Percentiles rank a stretch among this genome's conserved stretches.
Evolutionary conservation across 768 basidiomycete genomes (phyloP).

Genomic region (Leccinum obscurum): DNA sequence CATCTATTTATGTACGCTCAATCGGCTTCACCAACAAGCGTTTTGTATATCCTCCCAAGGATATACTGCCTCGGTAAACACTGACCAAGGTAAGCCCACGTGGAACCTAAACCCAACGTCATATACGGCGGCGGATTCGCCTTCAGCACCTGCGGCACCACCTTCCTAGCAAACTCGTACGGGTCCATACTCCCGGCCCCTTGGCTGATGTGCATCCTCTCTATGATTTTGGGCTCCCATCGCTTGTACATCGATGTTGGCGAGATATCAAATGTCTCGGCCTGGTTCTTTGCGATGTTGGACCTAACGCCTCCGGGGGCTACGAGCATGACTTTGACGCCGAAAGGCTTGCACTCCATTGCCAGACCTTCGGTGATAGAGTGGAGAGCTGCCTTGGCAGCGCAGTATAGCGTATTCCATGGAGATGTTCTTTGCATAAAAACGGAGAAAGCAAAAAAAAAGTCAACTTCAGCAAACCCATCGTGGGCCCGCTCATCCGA

Average conservation of each 20-base stretch:
- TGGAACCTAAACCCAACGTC: conserved; percentile 46
- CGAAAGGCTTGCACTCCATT: conserved; percentile 76
- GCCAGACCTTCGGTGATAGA: conserved; percentile 61
- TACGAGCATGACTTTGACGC: conserved; percentile 68
- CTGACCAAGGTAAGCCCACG: conserved; percentile 14
- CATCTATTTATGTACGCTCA: background rate
- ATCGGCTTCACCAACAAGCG: conserved; percentile 17
- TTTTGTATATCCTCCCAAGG: conserved; percentile 17
- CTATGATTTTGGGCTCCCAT: conserved; percentile 52
- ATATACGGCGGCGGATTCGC: conserved; percentile 51
- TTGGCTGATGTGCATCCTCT: conserved; percentile 58
- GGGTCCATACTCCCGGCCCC: conserved; percentile 46
- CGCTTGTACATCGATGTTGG: conserved; percentile 56
- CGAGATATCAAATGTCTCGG: conserved; percentile 43
- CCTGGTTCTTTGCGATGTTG: conserved; percentile 60
- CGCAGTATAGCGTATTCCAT: conserved; percentile 63
- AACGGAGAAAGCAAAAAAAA: background rate
- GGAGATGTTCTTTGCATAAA: conserved; percentile 53
- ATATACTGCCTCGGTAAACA: conserved; percentile 29
- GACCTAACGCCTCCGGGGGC: conserved; percentile 66
- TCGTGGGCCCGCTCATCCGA: no score
- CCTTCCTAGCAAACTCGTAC: conserved; percentile 48
- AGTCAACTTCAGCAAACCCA: conserved; percentile 1
- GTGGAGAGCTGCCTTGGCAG: conserved; percentile 59
- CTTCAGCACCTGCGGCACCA: conserved; percentile 51